Base-by-base conservation (phyloP, 1,284 basidiomycete species). In the Trichosporon asahii region DNA sequence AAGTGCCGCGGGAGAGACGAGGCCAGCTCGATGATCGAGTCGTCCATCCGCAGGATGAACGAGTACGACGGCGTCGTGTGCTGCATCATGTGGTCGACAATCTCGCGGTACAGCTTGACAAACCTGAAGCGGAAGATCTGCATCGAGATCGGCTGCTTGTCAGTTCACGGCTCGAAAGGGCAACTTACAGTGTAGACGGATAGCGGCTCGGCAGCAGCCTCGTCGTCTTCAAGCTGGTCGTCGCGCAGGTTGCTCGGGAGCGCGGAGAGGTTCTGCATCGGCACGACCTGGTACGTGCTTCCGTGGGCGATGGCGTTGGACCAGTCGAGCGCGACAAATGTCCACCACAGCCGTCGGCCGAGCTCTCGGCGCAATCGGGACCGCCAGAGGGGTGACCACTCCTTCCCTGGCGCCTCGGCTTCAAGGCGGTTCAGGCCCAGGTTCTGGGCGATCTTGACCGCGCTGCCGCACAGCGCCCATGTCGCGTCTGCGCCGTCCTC, bases 371-470 rank as follows among this genome's bases (percentile, higher is more conserved):
- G 44, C 2, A 73, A 53, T 1, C 68, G 69, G 2, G 55, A 61
- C 27, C 44, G 65, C 75, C 75, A 76, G 8, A 70, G 31, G 14
- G 67, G 63, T 0, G 70, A 66, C 75, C 75, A 76, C 1, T 27
- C 63, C 65, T 70, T 71, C 21, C 64, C 66, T 0, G 67, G 40
- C 3, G 66, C 66, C 57, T 76, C 75, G 0, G 66, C 69, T 18
- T 74, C 75, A 21, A 76, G 70, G 8, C 75, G 70, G 63, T 73
- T 72, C n/a, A 76, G 57, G 5, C 75, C 75, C 12, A 76, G 69
- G 55, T 73, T 76, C 57, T 76, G 75, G 0, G 69, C 75, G 25
- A 76, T 73, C 69, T 76, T 76, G 68, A 76, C 68, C 8, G 75
- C 75, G 0, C 71, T 33, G 11, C 68, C 71, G 23, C 65, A 66